phyloP scores from a whole-genome alignment of 1,284 basidiomycete species.

The Grifola frondosa region DNA sequence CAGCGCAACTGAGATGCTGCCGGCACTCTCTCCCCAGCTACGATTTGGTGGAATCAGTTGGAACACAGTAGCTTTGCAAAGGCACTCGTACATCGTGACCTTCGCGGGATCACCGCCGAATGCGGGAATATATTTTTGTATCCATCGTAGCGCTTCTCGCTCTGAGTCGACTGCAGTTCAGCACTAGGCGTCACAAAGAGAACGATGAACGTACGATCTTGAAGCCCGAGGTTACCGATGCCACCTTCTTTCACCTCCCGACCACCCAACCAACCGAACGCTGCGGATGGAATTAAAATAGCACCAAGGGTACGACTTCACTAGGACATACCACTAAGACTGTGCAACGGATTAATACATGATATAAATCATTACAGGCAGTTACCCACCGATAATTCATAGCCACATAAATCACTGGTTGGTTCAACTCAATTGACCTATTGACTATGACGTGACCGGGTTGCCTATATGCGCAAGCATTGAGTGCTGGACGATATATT shows the following conservation, averaged over 20 bases:
- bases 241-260: conserved; percentile 49
- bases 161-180: conserved; percentile 6
- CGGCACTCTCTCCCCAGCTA: conserved; percentile 43
- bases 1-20: conserved; percentile 34
- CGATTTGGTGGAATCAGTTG: not conserved
- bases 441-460: conserved; percentile 27
- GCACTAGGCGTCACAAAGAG: no score
- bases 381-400: conserved; percentile 33
- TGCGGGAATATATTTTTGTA: conserved; percentile 58
- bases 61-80: not conserved
- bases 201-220: conserved; percentile 43
- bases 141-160: conserved; percentile 26
- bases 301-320: no score
- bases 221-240: conserved; percentile 53
- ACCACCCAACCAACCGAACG: conserved; percentile 51
- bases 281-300: conserved; percentile 15
- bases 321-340: conserved; percentile 8
- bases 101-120: conserved; percentile 65
- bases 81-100: conserved; percentile 49
- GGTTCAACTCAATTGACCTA: conserved; percentile 35
- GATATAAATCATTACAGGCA: not conserved
- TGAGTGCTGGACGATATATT: not conserved
- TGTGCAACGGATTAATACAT: not conserved
- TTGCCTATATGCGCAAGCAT: conserved; percentile 8
- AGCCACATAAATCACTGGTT: conserved; percentile 34